Evolutionary conservation across 2,329 filamentous ascomycete genomes (phyloP).

Genomic region (Paracoccidioides brasiliensis): DNA sequence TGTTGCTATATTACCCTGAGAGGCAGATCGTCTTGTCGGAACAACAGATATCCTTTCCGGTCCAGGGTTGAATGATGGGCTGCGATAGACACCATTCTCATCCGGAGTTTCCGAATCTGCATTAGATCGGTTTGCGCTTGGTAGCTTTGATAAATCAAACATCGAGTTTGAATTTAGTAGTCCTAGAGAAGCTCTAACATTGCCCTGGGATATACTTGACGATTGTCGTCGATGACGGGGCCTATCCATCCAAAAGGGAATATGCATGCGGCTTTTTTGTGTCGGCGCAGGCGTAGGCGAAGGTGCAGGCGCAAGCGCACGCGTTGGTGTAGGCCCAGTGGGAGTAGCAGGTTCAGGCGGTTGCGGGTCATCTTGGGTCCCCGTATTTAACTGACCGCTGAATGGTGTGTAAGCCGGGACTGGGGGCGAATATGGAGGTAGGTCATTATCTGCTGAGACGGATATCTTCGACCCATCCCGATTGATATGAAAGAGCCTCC

Average conservation of each 20-base stretch:
- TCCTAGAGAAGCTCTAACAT: neutral
- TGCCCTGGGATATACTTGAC: neutral
- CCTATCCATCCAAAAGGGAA: neutral
- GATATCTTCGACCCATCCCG: constrained; percentile 20
- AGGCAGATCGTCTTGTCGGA: constrained; percentile 10
- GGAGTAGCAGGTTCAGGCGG: neutral
- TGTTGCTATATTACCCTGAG: constrained; percentile 9
- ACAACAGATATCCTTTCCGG: constrained; percentile 9
- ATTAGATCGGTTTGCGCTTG: neutral
- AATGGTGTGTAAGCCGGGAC: neutral
- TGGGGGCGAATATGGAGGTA: constrained; percentile 13
- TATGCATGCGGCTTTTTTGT: constrained; percentile 1
- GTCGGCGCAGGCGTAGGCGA: neutral
- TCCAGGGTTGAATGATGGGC: constrained; percentile 10
- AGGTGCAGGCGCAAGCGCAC: neutral
- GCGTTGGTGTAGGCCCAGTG: neutral
- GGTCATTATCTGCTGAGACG: constrained; percentile 8
- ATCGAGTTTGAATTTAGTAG: neutral
- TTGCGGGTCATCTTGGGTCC: neutral
- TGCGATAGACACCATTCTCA: constrained; percentile 2
- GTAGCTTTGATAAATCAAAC: constrained; percentile 1
- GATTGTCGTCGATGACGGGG: neutral
- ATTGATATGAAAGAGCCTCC: constrained; percentile 20
- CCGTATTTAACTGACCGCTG: neutral
- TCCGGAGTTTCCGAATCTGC: neutral